Base-by-base conservation (phyloP, 495 filamentous ascomycete genomes). In the Trichoderma erinaceum region DNA sequence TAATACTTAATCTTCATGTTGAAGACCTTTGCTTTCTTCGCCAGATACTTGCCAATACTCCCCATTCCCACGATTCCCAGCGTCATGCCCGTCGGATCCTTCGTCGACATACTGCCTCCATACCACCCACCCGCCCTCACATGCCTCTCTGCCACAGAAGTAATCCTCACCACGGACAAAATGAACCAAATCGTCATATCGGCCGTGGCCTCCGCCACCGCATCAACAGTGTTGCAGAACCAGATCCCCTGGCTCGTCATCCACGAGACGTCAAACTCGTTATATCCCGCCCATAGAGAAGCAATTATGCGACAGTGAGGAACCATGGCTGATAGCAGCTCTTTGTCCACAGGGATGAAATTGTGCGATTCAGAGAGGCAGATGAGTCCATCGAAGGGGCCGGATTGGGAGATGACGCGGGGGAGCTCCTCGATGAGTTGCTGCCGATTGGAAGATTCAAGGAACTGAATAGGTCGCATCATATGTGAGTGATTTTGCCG, bases 191-290 rank as follows among this genome's bases (percentile, higher is more conserved):
- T 83, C 71, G 84, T 88, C 27, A 86, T 81, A 73, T 94, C 92
- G 35, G 92, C 91, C 0, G 91, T 94, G 21, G 92, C 87, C 71
- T 92, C 90, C 71, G 93, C 87, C 44, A 92, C 90, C 18, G 89
- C 88, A 0, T 85, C 87, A 64, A 90, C 92, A 18, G 87, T 86
- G 75, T 96, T 94, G 64, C 89, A 92, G 46, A 96, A 88, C n/a
- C 79, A 82, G 67, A 96, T 85, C 41, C 75, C 79, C n/a, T 25
- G 50, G 50, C 50, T 56, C 8, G 50, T 56, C 50, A 56, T 56
- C 50, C 50, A 56, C n/a, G n/a, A 25, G n/a, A 56, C 50, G 50
- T 56, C 50, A 56, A 56, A 56, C n/a, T 21, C 50, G 50, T 56
- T 25, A n/a, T 56, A 56, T 16, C 50, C 50, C 50, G 50, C 50